Evolutionary conservation across 1,284 basidiomycete genomes (phyloP), one percentile per base, ranked within the genome.

Genomic region (Tilletia indica): DNA sequence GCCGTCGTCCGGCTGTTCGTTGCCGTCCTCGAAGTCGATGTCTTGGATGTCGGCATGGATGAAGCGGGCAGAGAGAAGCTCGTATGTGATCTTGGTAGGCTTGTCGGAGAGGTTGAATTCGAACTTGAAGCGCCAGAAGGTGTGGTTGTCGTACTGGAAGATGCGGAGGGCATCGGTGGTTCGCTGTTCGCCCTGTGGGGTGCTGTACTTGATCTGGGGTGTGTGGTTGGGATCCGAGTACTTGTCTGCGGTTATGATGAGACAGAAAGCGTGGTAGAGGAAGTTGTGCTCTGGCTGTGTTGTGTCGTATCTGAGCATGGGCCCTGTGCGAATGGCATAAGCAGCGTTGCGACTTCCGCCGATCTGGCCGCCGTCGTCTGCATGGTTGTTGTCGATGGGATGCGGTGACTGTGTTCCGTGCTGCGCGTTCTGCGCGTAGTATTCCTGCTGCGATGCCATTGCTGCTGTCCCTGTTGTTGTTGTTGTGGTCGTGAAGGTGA

Each of bases 111-210:
- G 85, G 4, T 93, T 93, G 70, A 99, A 88, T 77, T 91, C 89
- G 70, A 98, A 89, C 83, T 91, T 88, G 87, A 98, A 98, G 70
- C 97, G 88, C 93, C 94, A 98, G 86, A 99, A 99, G 0, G 93
- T 93, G 82, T 89, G 47, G 19, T 91, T 90, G 21, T 87, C 86
- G 85, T 95, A 94, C 9, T 91, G 91, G 86, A 90, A 92, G 66
- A 98, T 89, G 80, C 92, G 90, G 75, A 92, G 88, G 2, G 91
- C 93, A 4, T 86, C 82, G 66, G 31, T 36, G 66, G 48, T 25
- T 39, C 45, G 66, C 66, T 48, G 14, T 12, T 68, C 36, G 31
- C 49, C 49, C 16, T 9, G 12, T 4, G 68, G 68, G 2, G 34
- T 48, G 51, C 42, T 48, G 68, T 68, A 68, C 4, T 4, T n/a